Percentiles rank a stretch among this genome's conserved stretches.
phyloP scores from a whole-genome alignment of 2,329 filamentous ascomycete species.

The Fusarium sp. region DNA sequence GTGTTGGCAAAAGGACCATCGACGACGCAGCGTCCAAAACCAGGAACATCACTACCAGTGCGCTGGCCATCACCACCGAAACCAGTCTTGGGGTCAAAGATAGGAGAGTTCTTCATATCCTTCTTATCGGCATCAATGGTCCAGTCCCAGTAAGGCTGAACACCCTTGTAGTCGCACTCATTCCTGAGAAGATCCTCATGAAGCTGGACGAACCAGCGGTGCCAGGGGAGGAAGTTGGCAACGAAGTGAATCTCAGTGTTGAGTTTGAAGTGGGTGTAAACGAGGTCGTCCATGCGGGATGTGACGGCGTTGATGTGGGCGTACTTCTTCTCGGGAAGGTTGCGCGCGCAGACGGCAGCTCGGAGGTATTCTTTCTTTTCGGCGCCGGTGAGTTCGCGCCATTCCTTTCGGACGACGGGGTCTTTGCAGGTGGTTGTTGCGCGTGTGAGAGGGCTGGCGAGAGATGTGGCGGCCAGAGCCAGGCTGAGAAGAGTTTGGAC shows the following conservation, averaged over 20 bases:
- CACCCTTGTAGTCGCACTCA: slow-evolving; percentile 22
- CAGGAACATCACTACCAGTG: slow-evolving; percentile 9
- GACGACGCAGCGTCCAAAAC: slow-evolving; percentile 10
- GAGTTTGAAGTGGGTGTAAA: slow-evolving; percentile 14
- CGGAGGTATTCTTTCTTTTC: slow-evolving; percentile 21
- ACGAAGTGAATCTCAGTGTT: slow-evolving; percentile 19
- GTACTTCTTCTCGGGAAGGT: slow-evolving; percentile 13
- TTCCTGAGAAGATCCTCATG: slow-evolving; percentile 18
- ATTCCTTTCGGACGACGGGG: slow-evolving; percentile 20
- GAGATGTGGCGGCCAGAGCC: neutral
- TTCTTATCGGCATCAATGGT: slow-evolving; percentile 18
- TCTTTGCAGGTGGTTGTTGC: neutral
- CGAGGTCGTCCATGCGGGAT: slow-evolving; percentile 11
- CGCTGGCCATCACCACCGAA: slow-evolving; percentile 9
- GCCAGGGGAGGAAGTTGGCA: slow-evolving; percentile 22
- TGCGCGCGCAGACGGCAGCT: slow-evolving; percentile 19
- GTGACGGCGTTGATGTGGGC: neutral
- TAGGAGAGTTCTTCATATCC: slow-evolving; percentile 1
- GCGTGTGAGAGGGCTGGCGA: neutral
- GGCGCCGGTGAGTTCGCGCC: slow-evolving; percentile 18
- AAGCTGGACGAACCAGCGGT: slow-evolving; percentile 20
- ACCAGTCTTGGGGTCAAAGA: slow-evolving; percentile 17
- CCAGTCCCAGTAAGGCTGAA: slow-evolving; percentile 28
- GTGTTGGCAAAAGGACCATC: slow-evolving; percentile 27
- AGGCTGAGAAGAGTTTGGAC: neutral